phyloP scores from a whole-genome alignment of 1,284 basidiomycete genomes.

The Anthracocystis panici-leucophaei region DNA sequence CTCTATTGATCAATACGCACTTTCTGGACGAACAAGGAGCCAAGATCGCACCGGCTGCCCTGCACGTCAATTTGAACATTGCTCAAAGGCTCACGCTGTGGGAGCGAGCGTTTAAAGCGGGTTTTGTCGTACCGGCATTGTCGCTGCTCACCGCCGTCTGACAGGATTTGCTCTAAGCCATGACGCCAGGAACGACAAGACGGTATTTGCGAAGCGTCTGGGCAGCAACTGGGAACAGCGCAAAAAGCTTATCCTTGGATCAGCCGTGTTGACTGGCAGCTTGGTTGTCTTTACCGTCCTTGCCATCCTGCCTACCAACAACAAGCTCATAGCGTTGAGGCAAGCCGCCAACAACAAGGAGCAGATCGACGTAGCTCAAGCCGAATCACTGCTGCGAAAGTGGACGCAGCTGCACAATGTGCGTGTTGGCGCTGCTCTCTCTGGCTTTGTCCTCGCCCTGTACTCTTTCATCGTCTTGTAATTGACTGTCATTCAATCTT shows the following conservation, averaged over 20 bases:
- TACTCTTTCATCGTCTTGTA: slow-evolving; percentile 28
- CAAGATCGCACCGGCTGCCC: slow-evolving; percentile 29
- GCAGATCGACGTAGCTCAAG: slow-evolving; percentile 15
- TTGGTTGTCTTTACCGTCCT: slow-evolving; percentile 26
- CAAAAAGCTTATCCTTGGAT: slow-evolving; percentile 23
- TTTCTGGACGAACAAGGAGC: slow-evolving; percentile 35
- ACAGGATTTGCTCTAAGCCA: slow-evolving; percentile 15
- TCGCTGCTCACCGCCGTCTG: slow-evolving; percentile 21
- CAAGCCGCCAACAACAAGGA: slow-evolving; percentile 31
- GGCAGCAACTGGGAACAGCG: slow-evolving; percentile 20
- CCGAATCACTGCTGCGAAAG: slow-evolving; percentile 17
- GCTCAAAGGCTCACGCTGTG: slow-evolving; percentile 42
- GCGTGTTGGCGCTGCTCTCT: slow-evolving; percentile 23
- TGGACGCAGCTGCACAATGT: slow-evolving; percentile 47
- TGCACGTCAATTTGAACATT: slow-evolving; percentile 28
- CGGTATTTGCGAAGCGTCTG: slow-evolving; percentile 11
- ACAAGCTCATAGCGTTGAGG: slow-evolving; percentile 29
- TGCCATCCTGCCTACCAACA: slow-evolving; percentile 32
- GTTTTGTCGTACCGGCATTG: slow-evolving; percentile 24
- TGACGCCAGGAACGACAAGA: slow-evolving; percentile 12
- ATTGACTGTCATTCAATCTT: background rate
- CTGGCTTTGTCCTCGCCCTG: slow-evolving; percentile 25
- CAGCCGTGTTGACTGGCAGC: slow-evolving; percentile 25
- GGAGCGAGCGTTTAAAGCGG: slow-evolving; percentile 33
- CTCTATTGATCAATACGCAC: slow-evolving; percentile 33